Percentiles rank a stretch among this genome's conserved stretches.
phyloP scores from a whole-genome alignment of 2,329 filamentous ascomycete species.

The Ophiocordyceps polyrhachis-furcata region DNA sequence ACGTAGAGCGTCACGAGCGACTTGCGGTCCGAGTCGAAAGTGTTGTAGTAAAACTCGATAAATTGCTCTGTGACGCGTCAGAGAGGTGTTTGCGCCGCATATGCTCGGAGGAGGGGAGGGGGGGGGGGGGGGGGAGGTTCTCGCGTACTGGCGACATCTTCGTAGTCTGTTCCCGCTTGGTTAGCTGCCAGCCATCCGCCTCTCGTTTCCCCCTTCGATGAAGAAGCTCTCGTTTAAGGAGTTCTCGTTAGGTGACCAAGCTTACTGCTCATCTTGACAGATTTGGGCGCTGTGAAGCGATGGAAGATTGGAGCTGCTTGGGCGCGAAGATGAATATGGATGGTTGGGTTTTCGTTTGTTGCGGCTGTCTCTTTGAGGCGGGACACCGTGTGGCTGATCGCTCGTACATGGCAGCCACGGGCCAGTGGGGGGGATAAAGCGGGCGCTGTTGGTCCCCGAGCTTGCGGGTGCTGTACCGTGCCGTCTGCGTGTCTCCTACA shows the following conservation, averaged over 20 bases:
- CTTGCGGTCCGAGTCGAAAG: constrained; percentile 58
- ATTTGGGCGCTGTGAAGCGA: neutral
- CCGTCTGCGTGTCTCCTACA: neutral
- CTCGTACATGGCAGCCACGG: neutral
- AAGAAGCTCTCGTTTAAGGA: neutral
- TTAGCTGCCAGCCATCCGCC: constrained; percentile 5
- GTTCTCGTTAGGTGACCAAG: neutral
- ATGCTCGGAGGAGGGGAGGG: constrained; percentile 2
- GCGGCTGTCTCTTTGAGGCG: constrained; percentile 2
- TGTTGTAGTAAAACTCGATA: constrained; percentile 76
- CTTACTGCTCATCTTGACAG: constrained; percentile 16
- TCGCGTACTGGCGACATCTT: constrained; percentile 27
- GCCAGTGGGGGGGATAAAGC: neutral
- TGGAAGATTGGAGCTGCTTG: neutral
- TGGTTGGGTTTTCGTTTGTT: constrained; percentile 10
- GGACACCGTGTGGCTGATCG: neutral
- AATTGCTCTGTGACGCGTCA: constrained; percentile 51
- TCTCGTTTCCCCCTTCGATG: neutral
- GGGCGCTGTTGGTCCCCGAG: neutral
- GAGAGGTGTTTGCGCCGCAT: neutral
- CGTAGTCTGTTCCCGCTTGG: constrained; percentile 17
- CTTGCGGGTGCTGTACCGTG: neutral
- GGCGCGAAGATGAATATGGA: neutral
- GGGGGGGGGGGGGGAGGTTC: no score
- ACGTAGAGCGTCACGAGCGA: constrained; percentile 62